A percentile compares a stretch with the other conserved stretches of the same genome.
phyloP scores from a whole-genome alignment of 352 stramenopile genomes.

The Thalassiosira livingstoniorum region DNA sequence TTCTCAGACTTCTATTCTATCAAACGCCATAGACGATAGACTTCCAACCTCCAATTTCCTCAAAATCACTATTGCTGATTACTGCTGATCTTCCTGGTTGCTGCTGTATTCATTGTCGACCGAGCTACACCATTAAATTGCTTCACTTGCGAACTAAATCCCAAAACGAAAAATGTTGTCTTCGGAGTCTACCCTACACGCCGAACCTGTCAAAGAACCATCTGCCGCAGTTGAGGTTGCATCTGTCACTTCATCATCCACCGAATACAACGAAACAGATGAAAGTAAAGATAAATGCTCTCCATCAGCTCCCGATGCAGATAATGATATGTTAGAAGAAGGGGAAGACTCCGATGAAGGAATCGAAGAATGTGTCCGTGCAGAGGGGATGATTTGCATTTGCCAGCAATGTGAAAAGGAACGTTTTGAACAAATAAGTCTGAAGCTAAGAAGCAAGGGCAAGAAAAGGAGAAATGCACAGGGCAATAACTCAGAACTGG shows the following conservation, averaged over 20 bases:
- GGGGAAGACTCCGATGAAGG: slow-evolving; percentile 8
- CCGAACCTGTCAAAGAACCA: background rate
- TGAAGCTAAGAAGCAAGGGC: slow-evolving; percentile 34
- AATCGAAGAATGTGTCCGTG: slow-evolving; percentile 41
- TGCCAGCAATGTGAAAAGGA: slow-evolving; percentile 68
- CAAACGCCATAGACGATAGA: too few relatives aligned
- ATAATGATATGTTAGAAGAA: slow-evolving; percentile 6
- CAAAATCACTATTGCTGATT: too few relatives aligned
- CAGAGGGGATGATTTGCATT: slow-evolving; percentile 66
- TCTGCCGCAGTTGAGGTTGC: slow-evolving; percentile 9
- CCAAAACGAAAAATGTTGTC: too few relatives aligned
- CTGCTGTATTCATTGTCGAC: too few relatives aligned
- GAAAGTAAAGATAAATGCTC: background rate
- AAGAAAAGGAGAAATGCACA: too few relatives aligned
- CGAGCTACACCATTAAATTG: too few relatives aligned
- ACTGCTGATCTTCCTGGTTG: too few relatives aligned
- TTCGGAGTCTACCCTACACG: too few relatives aligned
- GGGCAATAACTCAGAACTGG: background rate
- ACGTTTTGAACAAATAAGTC: slow-evolving; percentile 23
- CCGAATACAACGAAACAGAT: background rate
- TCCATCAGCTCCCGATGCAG: background rate
- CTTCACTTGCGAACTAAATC: too few relatives aligned
- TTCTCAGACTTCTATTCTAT: too few relatives aligned
- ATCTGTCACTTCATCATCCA: slow-evolving; percentile 19
- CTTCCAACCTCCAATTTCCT: too few relatives aligned